These are phyloP conservation scores for Geotrichum europaeum DNA, from an alignment of 1,139 yeast species.

Conservation along the genomic window DNA sequence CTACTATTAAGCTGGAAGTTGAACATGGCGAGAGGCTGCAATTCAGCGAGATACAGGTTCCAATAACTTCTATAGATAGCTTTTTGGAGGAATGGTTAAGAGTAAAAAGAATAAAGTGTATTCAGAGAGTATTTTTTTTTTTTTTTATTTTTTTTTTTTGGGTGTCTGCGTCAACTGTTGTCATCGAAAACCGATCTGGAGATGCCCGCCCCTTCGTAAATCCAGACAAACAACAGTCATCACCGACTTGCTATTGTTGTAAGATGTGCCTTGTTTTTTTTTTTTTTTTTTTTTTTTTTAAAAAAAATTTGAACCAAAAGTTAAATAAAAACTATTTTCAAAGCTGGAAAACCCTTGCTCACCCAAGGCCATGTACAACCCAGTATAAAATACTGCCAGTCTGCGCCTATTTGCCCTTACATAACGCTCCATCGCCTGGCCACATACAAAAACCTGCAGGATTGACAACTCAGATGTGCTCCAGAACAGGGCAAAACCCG, in stretches of 20 bases:
- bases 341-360: too few relatives aligned
- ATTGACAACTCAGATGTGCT: background rate
- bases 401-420: background rate
- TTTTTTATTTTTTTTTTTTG: background rate
- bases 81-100: background rate
- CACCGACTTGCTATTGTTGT: background rate
- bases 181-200: background rate
- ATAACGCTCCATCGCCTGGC: background rate
- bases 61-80: background rate
- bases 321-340: too few relatives aligned
- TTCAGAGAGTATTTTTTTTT: background rate
- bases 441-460: background rate
- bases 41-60: background rate
- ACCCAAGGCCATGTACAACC: background rate
- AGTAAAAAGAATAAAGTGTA: background rate
- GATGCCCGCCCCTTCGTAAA: background rate
- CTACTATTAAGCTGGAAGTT: constrained; percentile 66
- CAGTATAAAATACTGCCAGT: background rate
- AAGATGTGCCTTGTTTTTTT: too few relatives aligned
- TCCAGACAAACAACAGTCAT: background rate
- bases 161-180: background rate
- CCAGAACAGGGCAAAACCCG: background rate
- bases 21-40: background rate
- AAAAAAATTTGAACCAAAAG: too few relatives aligned
- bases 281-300: too few relatives aligned